A percentile compares a stretch with the other conserved stretches of the same genome.
phyloP scores from a whole-genome alignment of 139 green algal genomes.

The Micractinium sp. region DNA sequence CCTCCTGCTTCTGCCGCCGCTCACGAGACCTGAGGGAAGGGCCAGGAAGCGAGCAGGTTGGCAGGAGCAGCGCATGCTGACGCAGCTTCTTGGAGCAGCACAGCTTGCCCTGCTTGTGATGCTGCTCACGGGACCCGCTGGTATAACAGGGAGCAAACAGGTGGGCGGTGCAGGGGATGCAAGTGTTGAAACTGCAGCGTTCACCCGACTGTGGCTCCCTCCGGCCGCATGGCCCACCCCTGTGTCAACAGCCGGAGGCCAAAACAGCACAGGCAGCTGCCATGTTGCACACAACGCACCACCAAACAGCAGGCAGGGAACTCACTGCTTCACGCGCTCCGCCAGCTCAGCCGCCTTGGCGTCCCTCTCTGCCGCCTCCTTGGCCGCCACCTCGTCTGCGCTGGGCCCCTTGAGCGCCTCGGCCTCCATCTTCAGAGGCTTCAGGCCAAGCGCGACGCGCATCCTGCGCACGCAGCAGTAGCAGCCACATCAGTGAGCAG shows the following conservation, averaged over 20 bases:
- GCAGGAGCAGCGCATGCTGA: neutral
- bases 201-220: neutral
- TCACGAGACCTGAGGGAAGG: conserved; percentile 16
- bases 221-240: neutral
- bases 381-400: conserved; percentile 39
- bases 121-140: too few relatives aligned
- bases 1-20: conserved; percentile 47
- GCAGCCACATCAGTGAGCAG: neutral
- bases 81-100: neutral
- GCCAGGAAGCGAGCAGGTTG: neutral
- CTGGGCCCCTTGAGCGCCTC: conserved; percentile 12
- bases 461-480: conserved; percentile 55
- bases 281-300: neutral
- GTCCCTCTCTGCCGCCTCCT: conserved; percentile 44
- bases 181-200: neutral
- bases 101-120: neutral
- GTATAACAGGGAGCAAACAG: too few relatives aligned
- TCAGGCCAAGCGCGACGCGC: conserved; percentile 73
- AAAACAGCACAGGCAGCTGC: neutral
- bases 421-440: conserved; percentile 61
- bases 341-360: conserved; percentile 48
- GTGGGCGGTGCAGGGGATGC: neutral
- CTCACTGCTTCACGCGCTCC: conserved; percentile 56
- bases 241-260: neutral
- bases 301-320: neutral